Evolutionary conservation across 2,329 filamentous ascomycete species (phyloP).

Genomic region (Penicillium sp.): DNA sequence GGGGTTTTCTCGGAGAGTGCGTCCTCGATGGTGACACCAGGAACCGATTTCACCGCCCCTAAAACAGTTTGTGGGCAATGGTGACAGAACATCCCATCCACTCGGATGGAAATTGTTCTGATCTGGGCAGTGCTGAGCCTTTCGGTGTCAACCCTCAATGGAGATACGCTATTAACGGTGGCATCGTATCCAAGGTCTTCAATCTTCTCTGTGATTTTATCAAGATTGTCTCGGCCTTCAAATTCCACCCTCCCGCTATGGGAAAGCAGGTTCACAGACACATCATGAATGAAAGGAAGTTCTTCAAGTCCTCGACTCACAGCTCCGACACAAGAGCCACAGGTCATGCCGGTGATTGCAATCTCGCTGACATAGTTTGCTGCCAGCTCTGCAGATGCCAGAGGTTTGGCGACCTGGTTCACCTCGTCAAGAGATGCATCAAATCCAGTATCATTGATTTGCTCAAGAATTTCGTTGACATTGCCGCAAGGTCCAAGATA

Average conservation of each 20-base stretch:
- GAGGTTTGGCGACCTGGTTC: slow-evolving; percentile 6
- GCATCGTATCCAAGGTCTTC: slow-evolving; percentile 66
- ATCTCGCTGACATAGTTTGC: slow-evolving; percentile 44
- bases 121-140: slow-evolving; percentile 28
- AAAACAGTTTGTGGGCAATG: slow-evolving; percentile 60
- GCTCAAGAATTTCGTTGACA: slow-evolving; percentile 47
- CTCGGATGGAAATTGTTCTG: slow-evolving; percentile 61
- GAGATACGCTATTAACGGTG: slow-evolving; percentile 50
- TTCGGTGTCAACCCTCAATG: slow-evolving; percentile 31
- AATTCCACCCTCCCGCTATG: slow-evolving; percentile 53
- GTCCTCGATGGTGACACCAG: slow-evolving; percentile 44
- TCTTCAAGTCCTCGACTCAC: slow-evolving; percentile 49
- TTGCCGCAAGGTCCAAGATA: slow-evolving; percentile 52
- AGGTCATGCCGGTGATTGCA: slow-evolving; percentile 58
- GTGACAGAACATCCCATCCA: slow-evolving; percentile 73
- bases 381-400: slow-evolving; percentile 5
- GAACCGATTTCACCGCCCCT: slow-evolving; percentile 42
- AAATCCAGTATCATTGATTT: slow-evolving; percentile 51
- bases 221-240: slow-evolving; percentile 45
- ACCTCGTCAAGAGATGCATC: slow-evolving; percentile 45
- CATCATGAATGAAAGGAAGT: slow-evolving; percentile 46
- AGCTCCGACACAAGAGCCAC: slow-evolving; percentile 53
- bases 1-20: slow-evolving; percentile 60
- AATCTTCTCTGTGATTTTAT: slow-evolving; percentile 49
- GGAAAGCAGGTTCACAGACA: slow-evolving; percentile 52